Base-by-base conservation (phyloP, 2,329 filamentous ascomycete species). In the Beauveria sp. region DNA sequence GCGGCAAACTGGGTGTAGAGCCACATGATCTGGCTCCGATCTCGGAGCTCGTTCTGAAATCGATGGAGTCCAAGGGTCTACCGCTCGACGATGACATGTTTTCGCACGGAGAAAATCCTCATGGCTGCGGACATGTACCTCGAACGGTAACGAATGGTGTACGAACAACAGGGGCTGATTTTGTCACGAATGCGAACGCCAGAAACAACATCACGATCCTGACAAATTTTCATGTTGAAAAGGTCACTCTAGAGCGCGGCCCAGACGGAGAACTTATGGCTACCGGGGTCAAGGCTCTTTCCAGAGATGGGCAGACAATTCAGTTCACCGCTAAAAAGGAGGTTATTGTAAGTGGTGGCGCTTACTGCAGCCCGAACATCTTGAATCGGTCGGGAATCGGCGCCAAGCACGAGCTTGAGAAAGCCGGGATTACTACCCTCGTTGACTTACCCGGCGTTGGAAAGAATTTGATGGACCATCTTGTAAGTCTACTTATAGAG, bases 11-110 rank as follows among this genome's bases (percentile, higher is more conserved):
- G 1, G 77, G 84, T 57, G 81, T 76, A 7, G 82, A 83, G 64
- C 83, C 83, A 0, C 82, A 86, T 63, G 82, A 85, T 63, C 72
- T 84, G 1, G 82, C 82, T 3, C 83, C 83, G 1, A 86, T 87
- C 40, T 83, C 83, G 3, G 71, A 84, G 50, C 74, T 80, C 34
- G 69, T 86, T 10, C 72, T 80, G 31, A 76, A 85, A 53, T 85
- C 83, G 0, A 79, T 85, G 71, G 71, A 81, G 9, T 81, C 79
- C 2, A 72, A 80, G 63, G 83, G 83, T 3, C 69, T 87, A 0
- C 77, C 80, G 0, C 73, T 83, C n/a, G 76, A 83, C 46, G 75
- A 77, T 20, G 84, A 87, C 64, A 85, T 87, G 81, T 86, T 86
- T 67, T 78, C 79, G 1, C 69, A 61, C 64, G 85, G 61, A 71